These are phyloP conservation scores for Posidonia oceanica DNA, from an alignment of 116 monocot species.

Conservation along the genomic window DNA sequence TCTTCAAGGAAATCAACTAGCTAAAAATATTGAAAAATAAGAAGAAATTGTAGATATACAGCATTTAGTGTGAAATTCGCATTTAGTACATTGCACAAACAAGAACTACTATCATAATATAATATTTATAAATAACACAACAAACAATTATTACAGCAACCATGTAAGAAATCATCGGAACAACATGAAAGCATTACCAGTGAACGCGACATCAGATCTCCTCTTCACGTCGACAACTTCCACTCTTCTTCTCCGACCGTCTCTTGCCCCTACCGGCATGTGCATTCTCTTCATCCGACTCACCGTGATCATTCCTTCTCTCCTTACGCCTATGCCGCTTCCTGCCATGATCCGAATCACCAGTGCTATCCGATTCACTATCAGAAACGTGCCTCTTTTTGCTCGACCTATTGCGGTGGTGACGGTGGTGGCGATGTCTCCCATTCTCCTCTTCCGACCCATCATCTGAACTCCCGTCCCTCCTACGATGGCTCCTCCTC, in stretches of 20 bases:
- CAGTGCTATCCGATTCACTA: conserved; percentile 15
- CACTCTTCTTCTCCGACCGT: conserved; percentile 5
- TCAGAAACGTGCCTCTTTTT: conserved; percentile 12
- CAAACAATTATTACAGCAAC: neutral
- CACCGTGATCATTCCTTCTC: conserved; percentile 17
- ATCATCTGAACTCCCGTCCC: conserved; percentile 20
- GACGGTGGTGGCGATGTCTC: conserved; percentile 3
- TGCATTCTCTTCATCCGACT: conserved; percentile 21
- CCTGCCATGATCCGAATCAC: conserved; percentile 18
- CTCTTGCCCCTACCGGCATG: conserved; percentile 22
- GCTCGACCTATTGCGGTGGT: conserved; percentile 6
- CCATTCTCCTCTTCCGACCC: conserved; percentile 23
- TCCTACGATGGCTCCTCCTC: conserved; percentile 31
- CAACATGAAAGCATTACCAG: neutral
- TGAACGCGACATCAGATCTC: neutral
- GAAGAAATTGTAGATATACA: too few relatives aligned
- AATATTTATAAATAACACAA: neutral
- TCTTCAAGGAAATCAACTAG: too few relatives aligned
- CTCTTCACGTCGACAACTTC: neutral
- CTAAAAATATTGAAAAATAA: too few relatives aligned
- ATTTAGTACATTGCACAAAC: too few relatives aligned
- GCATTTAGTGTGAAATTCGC: too few relatives aligned
- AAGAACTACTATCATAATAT: neutral
- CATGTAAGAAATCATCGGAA: neutral
- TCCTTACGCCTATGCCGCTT: conserved; percentile 16